Conservation (phyloP, 208 protist species). For the Giardia duodenalis region DNA sequence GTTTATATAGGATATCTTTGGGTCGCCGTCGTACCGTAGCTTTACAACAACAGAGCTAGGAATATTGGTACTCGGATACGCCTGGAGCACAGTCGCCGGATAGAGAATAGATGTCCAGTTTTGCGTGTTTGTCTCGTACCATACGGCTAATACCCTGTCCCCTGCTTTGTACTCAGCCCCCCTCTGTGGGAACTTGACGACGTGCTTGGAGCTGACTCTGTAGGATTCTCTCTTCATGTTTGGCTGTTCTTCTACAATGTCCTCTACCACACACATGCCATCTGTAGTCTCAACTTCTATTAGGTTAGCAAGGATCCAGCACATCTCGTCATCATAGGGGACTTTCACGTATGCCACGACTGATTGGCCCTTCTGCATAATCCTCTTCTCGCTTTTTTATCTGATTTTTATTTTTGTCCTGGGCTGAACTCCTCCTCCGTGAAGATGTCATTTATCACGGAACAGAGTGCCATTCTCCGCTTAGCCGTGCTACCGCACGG, state of each 20-base stretch:
- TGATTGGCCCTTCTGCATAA: neutral
- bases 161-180: neutral
- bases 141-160: neutral
- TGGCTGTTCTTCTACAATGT: neutral
- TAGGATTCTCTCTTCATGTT: neutral
- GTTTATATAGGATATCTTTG: neutral
- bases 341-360: neutral
- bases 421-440: too few relatives aligned
- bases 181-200: neutral
- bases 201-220: neutral
- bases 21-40: neutral
- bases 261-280: neutral
- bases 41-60: neutral
- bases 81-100: neutral
- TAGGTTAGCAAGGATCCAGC: neutral
- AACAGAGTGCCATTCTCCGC: too few relatives aligned
- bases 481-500: too few relatives aligned
- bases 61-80: neutral
- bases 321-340: neutral
- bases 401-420: too few relatives aligned
- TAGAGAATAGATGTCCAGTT: conserved; percentile 5
- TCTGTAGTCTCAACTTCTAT: neutral
- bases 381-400: too few relatives aligned
- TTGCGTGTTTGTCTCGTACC: neutral
- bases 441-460: too few relatives aligned